phyloP scores from a whole-genome alignment of 805 yeast genomes.

The Metschnikowia kunwiensis region DNA sequence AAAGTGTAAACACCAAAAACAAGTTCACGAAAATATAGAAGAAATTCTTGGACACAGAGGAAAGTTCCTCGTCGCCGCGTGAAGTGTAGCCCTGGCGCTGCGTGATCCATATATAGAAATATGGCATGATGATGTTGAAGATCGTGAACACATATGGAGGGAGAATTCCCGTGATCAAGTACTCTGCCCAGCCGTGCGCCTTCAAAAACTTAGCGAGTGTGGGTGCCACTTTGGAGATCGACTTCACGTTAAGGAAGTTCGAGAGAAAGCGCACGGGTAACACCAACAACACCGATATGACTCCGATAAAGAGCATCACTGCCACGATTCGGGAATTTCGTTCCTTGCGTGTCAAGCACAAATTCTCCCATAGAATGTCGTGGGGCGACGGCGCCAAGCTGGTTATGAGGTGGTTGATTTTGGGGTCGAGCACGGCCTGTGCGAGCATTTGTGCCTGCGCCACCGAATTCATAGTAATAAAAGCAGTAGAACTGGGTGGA shows the following conservation, averaged over 20 bases:
- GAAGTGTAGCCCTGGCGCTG: constrained; percentile 85
- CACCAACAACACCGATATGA: constrained; percentile 69
- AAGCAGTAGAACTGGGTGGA: constrained; percentile 86
- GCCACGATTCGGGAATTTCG: constrained; percentile 60
- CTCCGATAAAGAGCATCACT: constrained; percentile 64
- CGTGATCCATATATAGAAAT: constrained; percentile 79
- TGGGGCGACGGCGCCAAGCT: constrained; percentile 93
- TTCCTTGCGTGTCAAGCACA: constrained; percentile 74
- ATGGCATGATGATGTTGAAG: constrained; percentile 80
- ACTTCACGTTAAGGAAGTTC: constrained; percentile 71
- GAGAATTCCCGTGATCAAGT: constrained; percentile 78
- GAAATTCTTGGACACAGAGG: constrained; percentile 88
- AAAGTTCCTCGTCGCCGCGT: constrained; percentile 86
- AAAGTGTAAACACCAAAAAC: constrained; percentile 89
- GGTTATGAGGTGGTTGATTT: constrained; percentile 78
- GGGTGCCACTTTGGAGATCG: constrained; percentile 82
- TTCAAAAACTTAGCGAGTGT: constrained; percentile 65
- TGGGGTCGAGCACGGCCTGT: constrained; percentile 90
- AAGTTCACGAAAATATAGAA: constrained; percentile 91
- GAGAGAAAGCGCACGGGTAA: constrained; percentile 85
- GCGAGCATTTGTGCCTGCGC: constrained; percentile 97
- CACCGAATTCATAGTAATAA: constrained; percentile 90
- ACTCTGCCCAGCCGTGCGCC: constrained; percentile 66
- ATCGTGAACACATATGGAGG: constrained; percentile 91
- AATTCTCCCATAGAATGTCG: constrained; percentile 90